Evolutionary conservation across 306 rosid species (phyloP).

Genomic region (Pterocarpus santalinus): DNA sequence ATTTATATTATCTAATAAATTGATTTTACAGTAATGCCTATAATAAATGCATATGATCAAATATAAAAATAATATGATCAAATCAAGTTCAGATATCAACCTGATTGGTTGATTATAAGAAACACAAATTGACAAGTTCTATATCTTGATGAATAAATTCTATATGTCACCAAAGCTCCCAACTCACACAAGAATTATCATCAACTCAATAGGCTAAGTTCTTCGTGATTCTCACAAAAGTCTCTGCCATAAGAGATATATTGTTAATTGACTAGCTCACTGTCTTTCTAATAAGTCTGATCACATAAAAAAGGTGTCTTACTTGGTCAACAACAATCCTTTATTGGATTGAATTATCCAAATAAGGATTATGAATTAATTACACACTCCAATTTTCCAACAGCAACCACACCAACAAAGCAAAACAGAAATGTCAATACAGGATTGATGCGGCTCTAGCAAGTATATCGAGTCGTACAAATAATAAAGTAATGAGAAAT

Average conservation of each 20-base stretch:
- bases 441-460: too few species aligned
- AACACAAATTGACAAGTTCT: not conserved
- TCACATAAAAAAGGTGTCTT: slow-evolving; percentile 32
- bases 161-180: not conserved
- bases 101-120: not conserved
- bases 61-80: too few species aligned
- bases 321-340: slow-evolving; percentile 20
- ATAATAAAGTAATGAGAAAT: too few species aligned
- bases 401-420: slow-evolving; percentile 40
- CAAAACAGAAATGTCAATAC: not conserved
- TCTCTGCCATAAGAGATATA: not conserved
- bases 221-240: not conserved
- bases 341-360: slow-evolving; percentile 23
- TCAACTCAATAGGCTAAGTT: not conserved
- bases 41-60: too few species aligned
- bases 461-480: too few species aligned
- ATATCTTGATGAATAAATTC: not conserved
- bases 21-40: too few species aligned
- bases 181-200: slow-evolving; percentile 2
- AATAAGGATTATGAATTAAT: slow-evolving; percentile 12
- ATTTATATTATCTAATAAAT: too few species aligned
- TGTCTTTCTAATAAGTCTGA: slow-evolving; percentile 6
- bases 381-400: slow-evolving; percentile 31
- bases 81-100: not conserved
- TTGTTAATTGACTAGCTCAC: slow-evolving; percentile 1